Evolutionary conservation across 495 filamentous ascomycete species (phyloP).

Genomic region (Aspergillus incahuasiensis): DNA sequence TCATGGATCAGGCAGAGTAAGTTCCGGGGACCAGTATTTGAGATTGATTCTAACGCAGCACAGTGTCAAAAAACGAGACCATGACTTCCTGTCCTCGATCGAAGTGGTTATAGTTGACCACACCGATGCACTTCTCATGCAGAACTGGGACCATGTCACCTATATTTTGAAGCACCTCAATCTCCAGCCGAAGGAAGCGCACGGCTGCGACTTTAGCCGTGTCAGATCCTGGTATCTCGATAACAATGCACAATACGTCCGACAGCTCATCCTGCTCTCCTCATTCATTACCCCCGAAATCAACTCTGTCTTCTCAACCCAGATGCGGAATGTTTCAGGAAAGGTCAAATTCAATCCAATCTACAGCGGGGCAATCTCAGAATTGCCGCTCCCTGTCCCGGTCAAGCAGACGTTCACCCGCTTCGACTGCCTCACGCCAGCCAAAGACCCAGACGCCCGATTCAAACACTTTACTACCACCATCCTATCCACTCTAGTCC

Average conservation of each 20-base stretch:
- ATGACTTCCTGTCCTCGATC: conserved; percentile 88
- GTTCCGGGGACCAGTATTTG: conserved; percentile 3
- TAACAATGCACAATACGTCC: conserved; percentile 68
- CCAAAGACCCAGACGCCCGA: conserved; percentile 77
- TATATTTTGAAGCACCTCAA: conserved; percentile 90
- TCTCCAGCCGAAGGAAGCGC: conserved; percentile 79
- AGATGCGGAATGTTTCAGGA: conserved; percentile 76
- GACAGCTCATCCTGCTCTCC: conserved; percentile 76
- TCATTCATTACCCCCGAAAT: conserved; percentile 87
- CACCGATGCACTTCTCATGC: conserved; percentile 90
- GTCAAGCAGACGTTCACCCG: conserved; percentile 86
- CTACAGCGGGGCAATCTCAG: conserved; percentile 62
- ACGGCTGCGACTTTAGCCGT: conserved; percentile 90
- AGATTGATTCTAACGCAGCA: conserved; percentile 11
- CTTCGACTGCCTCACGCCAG: conserved; percentile 64
- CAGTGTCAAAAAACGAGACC: conserved; percentile 71
- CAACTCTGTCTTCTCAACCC: conserved; percentile 67
- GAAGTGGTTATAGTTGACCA: conserved; percentile 89
- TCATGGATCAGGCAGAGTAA: conserved; percentile 68
- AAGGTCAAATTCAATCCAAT: conserved; percentile 64
- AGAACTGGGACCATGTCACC: conserved; percentile 96
- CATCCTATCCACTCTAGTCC: conserved; percentile 67
- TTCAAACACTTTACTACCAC: conserved; percentile 86
- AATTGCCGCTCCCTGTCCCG: conserved; percentile 59
- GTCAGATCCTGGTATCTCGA: conserved; percentile 92